Evolutionary conservation across 2,329 filamentous ascomycete genomes (phyloP), one percentile per base, ranked within the genome.

Genomic region (Cercospora citrullina): DNA sequence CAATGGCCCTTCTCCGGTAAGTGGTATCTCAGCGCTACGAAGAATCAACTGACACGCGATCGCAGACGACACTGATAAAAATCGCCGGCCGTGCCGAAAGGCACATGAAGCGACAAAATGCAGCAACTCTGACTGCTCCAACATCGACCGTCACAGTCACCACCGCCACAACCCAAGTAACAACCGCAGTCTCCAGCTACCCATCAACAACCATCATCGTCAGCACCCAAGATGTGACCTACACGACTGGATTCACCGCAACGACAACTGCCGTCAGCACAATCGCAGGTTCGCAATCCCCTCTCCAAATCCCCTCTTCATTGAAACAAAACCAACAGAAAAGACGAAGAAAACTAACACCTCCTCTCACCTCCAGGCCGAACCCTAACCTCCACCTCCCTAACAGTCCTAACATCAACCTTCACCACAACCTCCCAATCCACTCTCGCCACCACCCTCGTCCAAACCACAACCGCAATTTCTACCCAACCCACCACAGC

Each of bases 401-500:
- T 64, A 12, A 42, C 30, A 21, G 30, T 33, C 18, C n/a, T 36
- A 21, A 57, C 48, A 16, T 57, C 48, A 30, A 64, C 62, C 33
- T 57, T 36, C 62, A 51, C 48, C 26, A 26, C 48, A 9, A 64
- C 62, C 30, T 31, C 31, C n/a, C 45, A 48, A 42, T 39, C 53
- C 23, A 64, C 62, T 8, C 31, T 45, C 12, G 30, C 53, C 14
- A 36, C 62, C 8, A 64, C 62, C 14, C 18, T 36, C 18, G 33
- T 64, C 21, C 62, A 64, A 64, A 64, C 62, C 10, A 57, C 62
- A n/a, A 57, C 62, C 26, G 62, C 53, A n/a, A 21, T 64, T 12
- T 58, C 30, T 51, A 64, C 62, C 14, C 51, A 57, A 30, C 30
- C 48, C 23, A 58, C 45, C 30, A 58, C 39, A 31, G 51, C 53